These are phyloP conservation scores for Cercospora citrullina DNA, from an alignment of 2,329 filamentous ascomycete genomes.

Conservation along the genomic window DNA sequence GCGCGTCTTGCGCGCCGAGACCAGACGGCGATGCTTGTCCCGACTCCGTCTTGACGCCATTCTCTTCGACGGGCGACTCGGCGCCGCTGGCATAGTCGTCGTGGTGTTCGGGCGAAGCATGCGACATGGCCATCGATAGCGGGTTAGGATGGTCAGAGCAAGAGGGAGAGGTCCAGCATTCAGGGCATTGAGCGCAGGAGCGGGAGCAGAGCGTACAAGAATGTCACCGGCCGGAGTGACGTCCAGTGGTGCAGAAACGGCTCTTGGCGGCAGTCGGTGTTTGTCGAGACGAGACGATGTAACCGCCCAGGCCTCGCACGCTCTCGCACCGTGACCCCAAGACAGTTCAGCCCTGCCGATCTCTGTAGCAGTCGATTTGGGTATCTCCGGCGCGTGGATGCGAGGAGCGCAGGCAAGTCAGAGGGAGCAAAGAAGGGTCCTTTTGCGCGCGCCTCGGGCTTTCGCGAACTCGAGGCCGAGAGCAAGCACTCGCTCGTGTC, in stretches of 20 bases:
- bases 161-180: not conserved
- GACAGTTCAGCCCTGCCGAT: slow-evolving; percentile 10
- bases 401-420: not conserved
- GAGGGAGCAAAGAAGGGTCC: not conserved
- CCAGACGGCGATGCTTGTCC: slow-evolving; percentile 30
- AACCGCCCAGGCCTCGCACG: slow-evolving; percentile 2
- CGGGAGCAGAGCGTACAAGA: slow-evolving; percentile 4
- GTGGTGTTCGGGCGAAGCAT: slow-evolving; percentile 36
- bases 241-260: slow-evolving; percentile 3
- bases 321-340: slow-evolving; percentile 3
- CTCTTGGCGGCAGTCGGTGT: slow-evolving; percentile 7
- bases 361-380: not conserved
- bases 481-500: not conserved
- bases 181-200: slow-evolving; percentile 5
- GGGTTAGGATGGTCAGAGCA: not conserved
- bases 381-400: slow-evolving; percentile 3
- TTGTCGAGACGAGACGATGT: slow-evolving; percentile 12
- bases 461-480: not conserved
- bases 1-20: slow-evolving; percentile 22
- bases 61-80: slow-evolving; percentile 35
- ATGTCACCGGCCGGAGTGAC: slow-evolving; percentile 12
- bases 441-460: not conserved
- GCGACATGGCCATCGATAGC: slow-evolving; percentile 31
- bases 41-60: slow-evolving; percentile 35
- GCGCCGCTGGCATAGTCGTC: slow-evolving; percentile 36